Conservation (phyloP, 306 rosid species). For the Corylus americana region DNA sequence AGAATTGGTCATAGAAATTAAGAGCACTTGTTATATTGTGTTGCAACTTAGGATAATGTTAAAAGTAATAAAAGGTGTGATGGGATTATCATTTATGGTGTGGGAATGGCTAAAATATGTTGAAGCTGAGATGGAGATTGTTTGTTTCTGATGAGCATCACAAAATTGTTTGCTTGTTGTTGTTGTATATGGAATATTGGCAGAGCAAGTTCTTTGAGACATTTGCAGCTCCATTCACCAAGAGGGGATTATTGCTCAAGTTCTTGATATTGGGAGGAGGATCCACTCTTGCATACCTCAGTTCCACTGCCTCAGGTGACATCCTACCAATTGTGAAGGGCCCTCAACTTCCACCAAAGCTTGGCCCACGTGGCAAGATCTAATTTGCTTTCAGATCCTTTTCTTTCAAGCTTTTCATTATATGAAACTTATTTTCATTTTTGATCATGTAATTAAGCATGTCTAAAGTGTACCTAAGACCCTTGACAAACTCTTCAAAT, state of each 20-base stretch:
- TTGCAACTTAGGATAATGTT: too few relatives aligned
- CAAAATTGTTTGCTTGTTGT: not conserved
- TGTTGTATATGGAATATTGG: slow-evolving; percentile 16
- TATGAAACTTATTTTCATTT: slow-evolving; percentile 34
- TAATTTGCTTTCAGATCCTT: slow-evolving; percentile 35
- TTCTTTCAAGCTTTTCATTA: not conserved
- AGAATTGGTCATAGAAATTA: too few relatives aligned
- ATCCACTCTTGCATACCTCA: slow-evolving; percentile 74
- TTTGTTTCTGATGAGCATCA: not conserved
- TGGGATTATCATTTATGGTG: too few relatives aligned
- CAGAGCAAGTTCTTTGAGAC: slow-evolving; percentile 99
- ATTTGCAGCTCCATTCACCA: slow-evolving; percentile 97
- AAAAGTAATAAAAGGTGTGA: too few relatives aligned
- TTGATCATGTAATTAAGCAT: slow-evolving; percentile 49
- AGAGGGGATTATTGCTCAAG: slow-evolving; percentile 93
- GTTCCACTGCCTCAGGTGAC: slow-evolving; percentile 82
- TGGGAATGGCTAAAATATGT: too few relatives aligned
- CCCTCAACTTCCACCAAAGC: slow-evolving; percentile 93
- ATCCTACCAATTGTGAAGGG: slow-evolving; percentile 92
- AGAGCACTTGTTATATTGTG: too few relatives aligned
- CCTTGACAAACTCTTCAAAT: slow-evolving; percentile 32
- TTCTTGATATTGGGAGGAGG: slow-evolving; percentile 93
- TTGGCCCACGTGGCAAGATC: slow-evolving; percentile 95
- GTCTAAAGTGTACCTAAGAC: slow-evolving; percentile 31
- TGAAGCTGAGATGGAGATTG: not conserved